These are phyloP conservation scores for Phlyctochytrium arcticum DNA, from an alignment of 192 early-diverging fungal genomes.

Conservation along the genomic window DNA sequence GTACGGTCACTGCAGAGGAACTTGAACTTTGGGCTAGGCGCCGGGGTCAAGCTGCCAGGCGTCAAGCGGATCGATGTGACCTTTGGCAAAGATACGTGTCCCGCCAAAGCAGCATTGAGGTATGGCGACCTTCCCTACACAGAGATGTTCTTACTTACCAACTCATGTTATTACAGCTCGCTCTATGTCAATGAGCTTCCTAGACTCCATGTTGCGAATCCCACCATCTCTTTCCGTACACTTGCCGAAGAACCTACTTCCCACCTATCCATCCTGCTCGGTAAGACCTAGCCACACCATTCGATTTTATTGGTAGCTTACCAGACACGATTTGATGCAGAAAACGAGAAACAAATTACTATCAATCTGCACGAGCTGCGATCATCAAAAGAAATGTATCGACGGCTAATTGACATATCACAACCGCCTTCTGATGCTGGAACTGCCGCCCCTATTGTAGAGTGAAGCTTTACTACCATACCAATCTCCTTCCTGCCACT, in stretches of 20 bases:
- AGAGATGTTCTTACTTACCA: neutral
- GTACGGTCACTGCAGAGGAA: conserved; percentile 14
- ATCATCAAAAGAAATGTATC: too few species aligned
- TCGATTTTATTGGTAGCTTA: too few species aligned
- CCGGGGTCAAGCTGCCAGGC: neutral
- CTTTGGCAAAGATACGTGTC: conserved; percentile 15
- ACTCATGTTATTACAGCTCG: conserved; percentile 6
- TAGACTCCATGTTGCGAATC: conserved; percentile 13
- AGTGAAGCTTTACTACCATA: too few species aligned
- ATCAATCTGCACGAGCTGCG: too few species aligned
- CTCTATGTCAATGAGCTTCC: conserved; percentile 32
- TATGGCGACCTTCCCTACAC: neutral
- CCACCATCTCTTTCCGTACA: conserved; percentile 16
- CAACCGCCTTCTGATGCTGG: too few species aligned
- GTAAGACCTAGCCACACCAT: too few species aligned
- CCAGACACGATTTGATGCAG: too few species aligned
- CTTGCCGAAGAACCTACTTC: conserved; percentile 13
- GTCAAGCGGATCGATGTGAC: conserved; percentile 4
- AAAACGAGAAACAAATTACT: too few species aligned
- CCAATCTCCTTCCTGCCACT: too few species aligned
- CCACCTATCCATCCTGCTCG: too few species aligned
- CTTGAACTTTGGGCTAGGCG: conserved; percentile 11
- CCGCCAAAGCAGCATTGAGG: conserved; percentile 13
- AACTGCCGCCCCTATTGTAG: too few species aligned
- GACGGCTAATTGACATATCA: too few species aligned